These are phyloP conservation scores for Conticribra weissflogii DNA, from an alignment of 108 stramenopile genomes.

Conservation along the genomic window DNA sequence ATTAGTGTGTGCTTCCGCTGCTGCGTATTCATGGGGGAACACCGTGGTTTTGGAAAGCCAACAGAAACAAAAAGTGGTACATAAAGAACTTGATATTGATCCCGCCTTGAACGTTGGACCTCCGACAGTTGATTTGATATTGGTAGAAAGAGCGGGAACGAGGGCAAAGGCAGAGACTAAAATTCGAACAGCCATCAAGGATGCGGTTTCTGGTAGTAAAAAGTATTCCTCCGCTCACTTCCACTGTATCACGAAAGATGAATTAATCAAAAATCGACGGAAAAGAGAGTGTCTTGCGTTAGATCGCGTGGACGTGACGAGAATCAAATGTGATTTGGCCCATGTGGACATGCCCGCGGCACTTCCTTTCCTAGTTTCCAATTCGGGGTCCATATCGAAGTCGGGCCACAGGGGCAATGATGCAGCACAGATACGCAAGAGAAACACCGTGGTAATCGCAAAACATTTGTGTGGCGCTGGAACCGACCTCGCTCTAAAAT, in stretches of 20 bases:
- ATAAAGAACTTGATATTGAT: neutral
- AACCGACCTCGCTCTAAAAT: constrained; percentile 81
- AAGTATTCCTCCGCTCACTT: neutral
- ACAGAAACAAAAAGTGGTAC: neutral
- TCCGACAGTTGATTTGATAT: constrained; percentile 52
- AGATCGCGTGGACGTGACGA: constrained; percentile 57
- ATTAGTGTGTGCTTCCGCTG: constrained; percentile 64
- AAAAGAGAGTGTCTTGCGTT: constrained; percentile 28
- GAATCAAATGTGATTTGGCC: constrained; percentile 79
- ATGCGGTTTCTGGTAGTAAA: neutral
- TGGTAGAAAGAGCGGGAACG: constrained; percentile 81
- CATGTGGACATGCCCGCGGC: constrained; percentile 68
- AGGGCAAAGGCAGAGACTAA: constrained; percentile 81
- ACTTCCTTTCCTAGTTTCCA: constrained; percentile 16
- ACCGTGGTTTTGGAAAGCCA: neutral
- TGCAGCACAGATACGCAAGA: neutral
- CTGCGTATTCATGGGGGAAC: constrained; percentile 9
- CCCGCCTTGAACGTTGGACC: constrained; percentile 18
- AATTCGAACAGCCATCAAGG: constrained; percentile 48
- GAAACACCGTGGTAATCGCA: constrained; percentile 67
- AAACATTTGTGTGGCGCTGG: constrained; percentile 85
- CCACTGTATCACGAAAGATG: no score
- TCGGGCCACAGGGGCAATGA: no score
- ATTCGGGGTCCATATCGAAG: constrained; percentile 1
- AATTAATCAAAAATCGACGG: constrained; percentile 1